Conservation (phyloP, 2,329 filamentous ascomycete species). For the Fusarium albosuccineum region DNA sequence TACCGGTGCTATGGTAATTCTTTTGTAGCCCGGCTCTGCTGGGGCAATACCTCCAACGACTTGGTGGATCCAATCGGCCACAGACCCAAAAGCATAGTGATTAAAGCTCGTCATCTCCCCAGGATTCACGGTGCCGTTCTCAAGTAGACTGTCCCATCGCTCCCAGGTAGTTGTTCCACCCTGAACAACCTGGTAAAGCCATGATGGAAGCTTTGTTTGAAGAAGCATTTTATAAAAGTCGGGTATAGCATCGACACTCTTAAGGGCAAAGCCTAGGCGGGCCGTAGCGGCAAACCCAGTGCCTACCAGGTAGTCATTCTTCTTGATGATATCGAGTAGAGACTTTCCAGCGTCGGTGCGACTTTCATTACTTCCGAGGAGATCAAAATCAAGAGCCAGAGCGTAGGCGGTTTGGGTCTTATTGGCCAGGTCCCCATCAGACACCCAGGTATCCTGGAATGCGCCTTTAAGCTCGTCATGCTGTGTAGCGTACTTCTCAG, state of each 20-base stretch:
- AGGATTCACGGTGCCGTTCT: conserved; percentile 58
- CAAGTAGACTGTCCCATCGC: conserved; percentile 62
- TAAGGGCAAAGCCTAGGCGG: conserved; percentile 8
- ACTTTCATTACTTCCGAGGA: conserved; percentile 43
- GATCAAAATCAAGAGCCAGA: conserved; percentile 54
- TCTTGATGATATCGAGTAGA: conserved; percentile 50
- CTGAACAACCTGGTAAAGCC: conserved; percentile 63
- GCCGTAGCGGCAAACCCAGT: conserved; percentile 54
- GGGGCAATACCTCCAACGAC: conserved; percentile 57
- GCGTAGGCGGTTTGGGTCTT: conserved; percentile 57
- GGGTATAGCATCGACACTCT: conserved; percentile 43
- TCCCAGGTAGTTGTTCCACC: conserved; percentile 64
- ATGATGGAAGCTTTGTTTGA: conserved; percentile 59
- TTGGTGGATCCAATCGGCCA: conserved; percentile 62
- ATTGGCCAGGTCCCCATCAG: conserved; percentile 49
- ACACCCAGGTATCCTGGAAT: conserved; percentile 52
- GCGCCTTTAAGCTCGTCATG: conserved; percentile 36
- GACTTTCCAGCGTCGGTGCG: conserved; percentile 42
- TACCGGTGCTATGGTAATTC: conserved; percentile 50
- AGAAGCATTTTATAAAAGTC: conserved; percentile 63
- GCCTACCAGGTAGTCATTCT: conserved; percentile 52
- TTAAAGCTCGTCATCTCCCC: conserved; percentile 65
- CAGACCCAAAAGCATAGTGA: conserved; percentile 63
- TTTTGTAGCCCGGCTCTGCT: conserved; percentile 57
- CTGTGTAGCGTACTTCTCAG: conserved; percentile 37